phyloP scores from a whole-genome alignment of 305 asterid genomes.

The Solanum hybrid region DNA sequence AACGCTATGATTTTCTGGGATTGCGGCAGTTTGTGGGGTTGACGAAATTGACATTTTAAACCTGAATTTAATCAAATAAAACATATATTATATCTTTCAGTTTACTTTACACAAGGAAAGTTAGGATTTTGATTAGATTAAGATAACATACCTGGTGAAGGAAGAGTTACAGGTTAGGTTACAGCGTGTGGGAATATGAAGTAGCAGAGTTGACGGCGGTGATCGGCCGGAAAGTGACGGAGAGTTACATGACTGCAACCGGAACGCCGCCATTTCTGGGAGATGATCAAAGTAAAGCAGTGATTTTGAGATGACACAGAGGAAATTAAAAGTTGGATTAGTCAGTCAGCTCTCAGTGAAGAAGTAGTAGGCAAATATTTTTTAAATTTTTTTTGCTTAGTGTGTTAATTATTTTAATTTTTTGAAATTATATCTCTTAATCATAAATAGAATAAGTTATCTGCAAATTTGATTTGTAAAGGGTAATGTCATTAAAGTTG shows the following conservation, averaged over 20 bases:
- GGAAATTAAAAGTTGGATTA: not conserved
- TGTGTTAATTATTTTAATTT: not conserved
- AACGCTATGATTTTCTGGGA: slow-evolving; percentile 40
- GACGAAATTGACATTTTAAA: slow-evolving; percentile 39
- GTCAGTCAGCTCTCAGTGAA: not conserved
- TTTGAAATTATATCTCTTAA: not conserved
- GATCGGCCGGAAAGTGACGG: not conserved
- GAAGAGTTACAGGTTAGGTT: not conserved
- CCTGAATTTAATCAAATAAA: slow-evolving; percentile 14
- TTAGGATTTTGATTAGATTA: not conserved
- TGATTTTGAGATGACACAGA: not conserved
- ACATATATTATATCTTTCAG: not conserved
- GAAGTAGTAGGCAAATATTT: not conserved
- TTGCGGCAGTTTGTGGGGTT: slow-evolving; percentile 43
- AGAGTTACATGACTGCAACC: not conserved
- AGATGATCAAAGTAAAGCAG: not conserved
- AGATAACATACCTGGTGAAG: not conserved
- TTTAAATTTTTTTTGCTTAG: not conserved
- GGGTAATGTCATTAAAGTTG: not conserved
- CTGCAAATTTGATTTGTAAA: not conserved
- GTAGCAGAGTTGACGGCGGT: not conserved
- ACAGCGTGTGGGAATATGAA: not conserved
- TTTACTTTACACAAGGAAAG: not conserved
- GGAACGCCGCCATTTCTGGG: not conserved
- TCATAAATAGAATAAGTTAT: not conserved